phyloP scores from a whole-genome alignment of 2,329 filamentous ascomycete species.

The Celoporthe dispersa region DNA sequence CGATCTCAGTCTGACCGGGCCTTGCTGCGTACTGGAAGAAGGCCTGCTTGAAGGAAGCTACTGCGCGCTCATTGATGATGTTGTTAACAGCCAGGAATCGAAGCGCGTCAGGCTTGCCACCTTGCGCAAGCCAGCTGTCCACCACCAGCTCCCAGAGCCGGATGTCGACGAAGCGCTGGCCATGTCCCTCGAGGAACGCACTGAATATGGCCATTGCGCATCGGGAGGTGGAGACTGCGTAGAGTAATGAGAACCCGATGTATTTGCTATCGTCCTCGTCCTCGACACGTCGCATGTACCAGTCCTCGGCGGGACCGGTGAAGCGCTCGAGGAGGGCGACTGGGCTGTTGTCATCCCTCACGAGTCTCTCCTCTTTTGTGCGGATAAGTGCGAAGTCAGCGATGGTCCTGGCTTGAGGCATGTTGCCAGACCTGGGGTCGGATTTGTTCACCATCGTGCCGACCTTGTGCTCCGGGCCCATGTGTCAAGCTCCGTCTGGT shows the following conservation, averaged over 20 bases:
- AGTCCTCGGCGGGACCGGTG: not conserved
- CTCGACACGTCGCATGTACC: not conserved
- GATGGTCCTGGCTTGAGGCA: not conserved
- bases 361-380: not conserved
- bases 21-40: not conserved
- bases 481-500: not conserved
- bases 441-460: not conserved
- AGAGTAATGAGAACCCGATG: not conserved
- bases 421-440: not conserved
- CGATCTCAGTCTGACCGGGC: not conserved
- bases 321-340: not conserved
- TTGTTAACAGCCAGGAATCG: not conserved
- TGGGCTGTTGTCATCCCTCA: not conserved
- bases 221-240: not conserved
- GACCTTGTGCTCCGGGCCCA: not conserved
- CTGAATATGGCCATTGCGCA: not conserved
- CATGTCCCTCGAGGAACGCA: not conserved
- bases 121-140: not conserved
- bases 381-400: not conserved
- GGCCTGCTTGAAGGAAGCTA: not conserved
- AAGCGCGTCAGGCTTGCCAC: not conserved
- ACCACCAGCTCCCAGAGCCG: slow-evolving; percentile 7
- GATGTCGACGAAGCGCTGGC: not conserved
- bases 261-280: not conserved
- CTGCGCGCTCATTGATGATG: not conserved